These are phyloP conservation scores for Capronia coronata DNA, from an alignment of 2,329 filamentous ascomycete species.

Conservation along the genomic window DNA sequence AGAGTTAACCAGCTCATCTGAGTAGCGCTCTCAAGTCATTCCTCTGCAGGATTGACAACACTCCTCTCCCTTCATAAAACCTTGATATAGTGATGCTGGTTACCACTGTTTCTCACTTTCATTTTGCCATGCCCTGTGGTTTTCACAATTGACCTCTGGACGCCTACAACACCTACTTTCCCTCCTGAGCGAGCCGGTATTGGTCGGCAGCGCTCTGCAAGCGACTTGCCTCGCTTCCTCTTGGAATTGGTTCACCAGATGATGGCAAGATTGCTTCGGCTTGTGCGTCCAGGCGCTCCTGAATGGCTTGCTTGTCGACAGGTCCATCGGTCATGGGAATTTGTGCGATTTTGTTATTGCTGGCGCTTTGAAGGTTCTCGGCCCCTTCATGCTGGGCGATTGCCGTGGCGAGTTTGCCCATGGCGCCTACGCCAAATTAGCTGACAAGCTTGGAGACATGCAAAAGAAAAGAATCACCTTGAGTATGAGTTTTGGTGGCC, in stretches of 20 bases:
- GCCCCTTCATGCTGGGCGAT: not conserved
- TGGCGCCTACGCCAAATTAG: not conserved
- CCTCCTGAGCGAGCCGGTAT: not conserved
- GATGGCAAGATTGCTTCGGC: not conserved
- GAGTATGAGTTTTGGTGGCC: not conserved
- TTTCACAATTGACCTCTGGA: not conserved
- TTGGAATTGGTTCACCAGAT: not conserved
- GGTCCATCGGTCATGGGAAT: not conserved
- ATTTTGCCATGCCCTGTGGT: no score
- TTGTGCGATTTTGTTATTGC: not conserved
- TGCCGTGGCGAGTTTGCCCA: not conserved
- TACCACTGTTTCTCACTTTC: no score
- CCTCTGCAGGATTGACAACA: no score
- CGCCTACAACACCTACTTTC: not conserved
- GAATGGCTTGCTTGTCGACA: not conserved
- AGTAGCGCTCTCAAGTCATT: no score
- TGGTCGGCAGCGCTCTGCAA: not conserved
- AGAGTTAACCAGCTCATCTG: no score
- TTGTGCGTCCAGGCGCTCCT: not conserved
- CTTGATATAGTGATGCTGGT: no score
- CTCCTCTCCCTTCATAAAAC: no score
- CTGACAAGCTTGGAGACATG: not conserved
- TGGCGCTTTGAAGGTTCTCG: not conserved
- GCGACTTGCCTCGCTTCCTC: not conserved
- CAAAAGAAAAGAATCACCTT: not conserved